Evolutionary conservation across 345 rosid species (phyloP).

Genomic region (Ceriops decandra): DNA sequence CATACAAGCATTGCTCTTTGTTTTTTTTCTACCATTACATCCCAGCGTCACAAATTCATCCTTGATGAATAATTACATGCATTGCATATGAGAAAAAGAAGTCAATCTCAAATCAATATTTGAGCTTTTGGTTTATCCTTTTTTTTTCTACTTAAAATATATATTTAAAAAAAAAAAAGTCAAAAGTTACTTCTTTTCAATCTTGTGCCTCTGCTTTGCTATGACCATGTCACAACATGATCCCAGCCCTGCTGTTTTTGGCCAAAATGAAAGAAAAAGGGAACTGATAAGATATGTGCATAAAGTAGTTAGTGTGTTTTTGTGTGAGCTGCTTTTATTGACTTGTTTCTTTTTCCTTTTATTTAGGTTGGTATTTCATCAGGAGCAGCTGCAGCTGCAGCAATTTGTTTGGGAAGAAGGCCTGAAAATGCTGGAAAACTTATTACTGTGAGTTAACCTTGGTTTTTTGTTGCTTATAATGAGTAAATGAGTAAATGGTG

Average conservation of each 20-base stretch:
- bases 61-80: not conserved
- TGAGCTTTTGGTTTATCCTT: not conserved
- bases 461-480: not conserved
- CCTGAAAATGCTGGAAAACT: constrained; percentile 91
- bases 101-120: not conserved
- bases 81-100: not conserved
- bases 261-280: too few relatives aligned
- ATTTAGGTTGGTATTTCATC: constrained; percentile 91
- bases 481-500: not conserved
- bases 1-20: not conserved
- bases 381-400: constrained; percentile 97
- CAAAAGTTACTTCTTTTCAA: not conserved
- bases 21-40: constrained; percentile 1
- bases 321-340: not conserved
- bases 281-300: too few relatives aligned
- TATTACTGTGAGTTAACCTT: constrained; percentile 48
- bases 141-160: not conserved
- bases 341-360: not conserved
- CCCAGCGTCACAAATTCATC: not conserved
- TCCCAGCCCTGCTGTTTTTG: not conserved
- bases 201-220: not conserved
- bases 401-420: constrained; percentile 70
- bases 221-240: not conserved
- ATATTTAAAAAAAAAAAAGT: not conserved
- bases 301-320: not conserved